These are phyloP conservation scores for Colletotrichum phormii DNA, from an alignment of 2,329 filamentous ascomycete genomes.

Conservation along the genomic window DNA sequence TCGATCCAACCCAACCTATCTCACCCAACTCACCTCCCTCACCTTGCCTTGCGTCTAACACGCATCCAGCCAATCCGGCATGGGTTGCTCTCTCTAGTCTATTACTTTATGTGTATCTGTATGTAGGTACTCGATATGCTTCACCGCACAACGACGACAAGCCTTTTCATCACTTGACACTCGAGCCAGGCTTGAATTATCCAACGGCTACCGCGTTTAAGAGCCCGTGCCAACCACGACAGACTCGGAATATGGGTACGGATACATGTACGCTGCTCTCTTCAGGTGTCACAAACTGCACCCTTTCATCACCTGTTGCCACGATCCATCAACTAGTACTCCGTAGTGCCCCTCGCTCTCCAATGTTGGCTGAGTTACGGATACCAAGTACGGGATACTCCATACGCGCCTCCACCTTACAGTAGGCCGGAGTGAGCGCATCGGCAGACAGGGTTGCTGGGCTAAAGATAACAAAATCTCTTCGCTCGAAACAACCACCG, in stretches of 20 bases:
- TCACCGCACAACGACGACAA: constrained; percentile 8
- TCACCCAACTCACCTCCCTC: background rate
- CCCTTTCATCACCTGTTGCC: background rate
- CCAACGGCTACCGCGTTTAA: constrained; percentile 2
- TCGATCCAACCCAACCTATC: background rate
- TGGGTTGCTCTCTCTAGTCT: background rate
- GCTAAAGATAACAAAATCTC: constrained; percentile 22
- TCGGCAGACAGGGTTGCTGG: constrained; percentile 19
- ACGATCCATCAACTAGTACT: background rate
- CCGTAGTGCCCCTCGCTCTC: constrained; percentile 13
- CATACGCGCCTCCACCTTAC: background rate
- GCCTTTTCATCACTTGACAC: background rate
- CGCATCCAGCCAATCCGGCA: background rate
- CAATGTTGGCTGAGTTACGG: constrained; percentile 10
- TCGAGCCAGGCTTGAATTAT: background rate
- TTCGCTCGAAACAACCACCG: constrained; percentile 8
- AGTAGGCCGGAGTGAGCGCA: background rate
- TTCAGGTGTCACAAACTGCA: background rate
- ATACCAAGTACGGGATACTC: background rate
- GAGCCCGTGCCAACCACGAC: background rate
- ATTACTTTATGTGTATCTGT: background rate
- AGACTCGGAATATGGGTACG: background rate
- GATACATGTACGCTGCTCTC: background rate
- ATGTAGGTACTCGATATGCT: background rate
- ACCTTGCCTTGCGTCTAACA: background rate